These are phyloP conservation scores for Kuraishia molischiana DNA, from an alignment of 805 yeast genomes.

Conservation along the genomic window DNA sequence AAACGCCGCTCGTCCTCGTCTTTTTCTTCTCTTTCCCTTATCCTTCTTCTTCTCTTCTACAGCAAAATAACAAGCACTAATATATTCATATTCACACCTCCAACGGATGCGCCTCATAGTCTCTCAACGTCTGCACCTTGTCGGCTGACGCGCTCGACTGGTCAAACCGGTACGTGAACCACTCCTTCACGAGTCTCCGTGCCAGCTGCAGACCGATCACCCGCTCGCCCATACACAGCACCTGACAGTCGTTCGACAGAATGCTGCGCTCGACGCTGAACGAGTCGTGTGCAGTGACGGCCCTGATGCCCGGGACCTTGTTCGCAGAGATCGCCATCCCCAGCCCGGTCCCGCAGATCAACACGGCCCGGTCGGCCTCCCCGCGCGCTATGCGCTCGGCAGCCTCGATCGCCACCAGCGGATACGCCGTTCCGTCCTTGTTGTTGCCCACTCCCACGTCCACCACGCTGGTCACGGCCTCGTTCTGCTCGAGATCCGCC, in stretches of 20 bases:
- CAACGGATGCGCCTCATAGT: too few species aligned
- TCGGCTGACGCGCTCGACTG: conserved; percentile 27
- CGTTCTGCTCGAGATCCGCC: conserved; percentile 20
- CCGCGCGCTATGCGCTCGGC: conserved; percentile 29
- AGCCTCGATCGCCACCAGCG: conserved; percentile 31
- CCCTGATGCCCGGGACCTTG: conserved; percentile 35
- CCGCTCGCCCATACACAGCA: conserved; percentile 38
- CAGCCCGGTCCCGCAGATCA: conserved; percentile 38
- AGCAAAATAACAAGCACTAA: too few species aligned
- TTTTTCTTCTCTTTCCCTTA: too few species aligned
- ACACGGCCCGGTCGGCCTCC: conserved; percentile 33
- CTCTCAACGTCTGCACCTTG: conserved; percentile 19
- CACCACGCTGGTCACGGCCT: conserved; percentile 20
- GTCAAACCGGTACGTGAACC: conserved; percentile 33
- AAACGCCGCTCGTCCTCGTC: too few species aligned
- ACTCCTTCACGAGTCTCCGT: conserved; percentile 30
- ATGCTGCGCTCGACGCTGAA: conserved; percentile 36
- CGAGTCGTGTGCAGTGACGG: conserved; percentile 38
- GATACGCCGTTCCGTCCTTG: conserved; percentile 28
- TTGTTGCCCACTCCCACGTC: conserved; percentile 29
- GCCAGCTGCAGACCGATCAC: conserved; percentile 35
- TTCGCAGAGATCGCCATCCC: conserved; percentile 40
- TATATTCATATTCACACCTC: too few species aligned
- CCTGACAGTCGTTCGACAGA: conserved; percentile 31
- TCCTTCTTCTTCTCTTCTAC: too few species aligned